Base-by-base conservation (phyloP, 768 basidiomycete genomes). In the Hebeloma cylindrosporum region DNA sequence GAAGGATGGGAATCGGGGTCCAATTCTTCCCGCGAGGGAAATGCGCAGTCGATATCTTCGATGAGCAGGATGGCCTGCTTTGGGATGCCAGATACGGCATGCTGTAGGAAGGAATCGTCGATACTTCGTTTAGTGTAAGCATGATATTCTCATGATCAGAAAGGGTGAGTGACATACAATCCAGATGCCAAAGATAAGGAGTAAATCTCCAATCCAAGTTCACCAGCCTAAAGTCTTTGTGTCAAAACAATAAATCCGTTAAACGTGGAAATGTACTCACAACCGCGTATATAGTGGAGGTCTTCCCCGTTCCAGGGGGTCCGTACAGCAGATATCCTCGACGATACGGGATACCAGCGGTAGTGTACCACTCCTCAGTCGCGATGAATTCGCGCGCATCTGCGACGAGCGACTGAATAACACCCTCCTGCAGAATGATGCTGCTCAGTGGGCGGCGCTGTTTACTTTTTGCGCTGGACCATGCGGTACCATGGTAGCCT, bases 201-300 rank as follows among this genome's bases (percentile, higher is more conserved):
- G 57, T 88, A 93, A 43, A 94, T 91, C 63, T 93, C 88, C 16
- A 94, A 72, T 4, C 81, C 79, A 10, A 93, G 71, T 60, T 88
- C 87, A 7, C 74, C 73, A 9, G 73, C 45, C 30, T 31, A 17
- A 31, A 31, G 3, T 3, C 5, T n/a, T 17, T 5, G 3, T 5
- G 5, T 31, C 13, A 21, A n/a, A n/a, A n/a, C n/a, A 37, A 22
- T 17, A 37, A 13, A 10, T 22, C 22, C n/a, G n/a, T 3, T 13
- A 7, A 22, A 18, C 35, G 13, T 13, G n/a, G 78, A 11, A 93
- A 69, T 58, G 86, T 85, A 10, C 73, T 72, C 11, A 71, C 72
- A 21, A 79, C 60, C 16, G 77, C 76, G 44, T 78, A 77, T 10
- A 79, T 77, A 0, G 76, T 78, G 6, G 73, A 76, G 4, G 65